These are phyloP conservation scores for Naegleria fowleri DNA, from an alignment of 208 protist genomes.

Conservation along the genomic window DNA sequence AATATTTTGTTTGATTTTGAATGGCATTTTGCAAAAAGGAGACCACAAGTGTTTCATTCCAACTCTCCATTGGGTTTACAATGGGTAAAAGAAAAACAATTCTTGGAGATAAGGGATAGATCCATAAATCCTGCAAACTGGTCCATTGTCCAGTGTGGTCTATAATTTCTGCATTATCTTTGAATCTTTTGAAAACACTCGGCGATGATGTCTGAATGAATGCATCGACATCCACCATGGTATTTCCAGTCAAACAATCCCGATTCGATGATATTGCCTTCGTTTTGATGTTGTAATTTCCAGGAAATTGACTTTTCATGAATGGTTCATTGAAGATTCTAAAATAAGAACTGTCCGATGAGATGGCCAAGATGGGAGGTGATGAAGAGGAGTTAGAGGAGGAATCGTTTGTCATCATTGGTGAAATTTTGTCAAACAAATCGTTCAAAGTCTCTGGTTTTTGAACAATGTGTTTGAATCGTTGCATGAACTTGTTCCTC, in stretches of 20 bases:
- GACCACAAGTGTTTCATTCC: not conserved
- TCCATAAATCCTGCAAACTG: not conserved
- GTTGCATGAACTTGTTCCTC: not conserved
- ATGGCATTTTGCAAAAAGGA: not conserved
- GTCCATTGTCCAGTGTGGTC: not conserved
- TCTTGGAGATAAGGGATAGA: not conserved
- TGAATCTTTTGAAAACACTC: not conserved
- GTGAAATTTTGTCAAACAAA: too few relatives aligned
- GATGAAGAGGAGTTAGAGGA: too few relatives aligned
- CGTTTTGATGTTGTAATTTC: not conserved
- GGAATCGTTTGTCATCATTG: too few relatives aligned
- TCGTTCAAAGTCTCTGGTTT: not conserved
- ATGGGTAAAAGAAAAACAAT: not conserved
- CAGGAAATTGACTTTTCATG: too few relatives aligned
- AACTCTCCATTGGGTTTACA: not conserved
- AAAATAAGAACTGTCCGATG: too few relatives aligned
- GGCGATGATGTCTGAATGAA: not conserved
- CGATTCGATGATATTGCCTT: not conserved
- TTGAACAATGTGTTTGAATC: not conserved
- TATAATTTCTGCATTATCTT: not conserved
- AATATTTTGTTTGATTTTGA: not conserved
- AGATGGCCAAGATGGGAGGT: too few relatives aligned
- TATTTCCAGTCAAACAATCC: not conserved
- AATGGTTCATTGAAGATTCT: too few relatives aligned
- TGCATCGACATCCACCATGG: not conserved